Evolutionary conservation across 208 protist species (phyloP).

Genomic region (Trypanosoma platydactyli): DNA sequence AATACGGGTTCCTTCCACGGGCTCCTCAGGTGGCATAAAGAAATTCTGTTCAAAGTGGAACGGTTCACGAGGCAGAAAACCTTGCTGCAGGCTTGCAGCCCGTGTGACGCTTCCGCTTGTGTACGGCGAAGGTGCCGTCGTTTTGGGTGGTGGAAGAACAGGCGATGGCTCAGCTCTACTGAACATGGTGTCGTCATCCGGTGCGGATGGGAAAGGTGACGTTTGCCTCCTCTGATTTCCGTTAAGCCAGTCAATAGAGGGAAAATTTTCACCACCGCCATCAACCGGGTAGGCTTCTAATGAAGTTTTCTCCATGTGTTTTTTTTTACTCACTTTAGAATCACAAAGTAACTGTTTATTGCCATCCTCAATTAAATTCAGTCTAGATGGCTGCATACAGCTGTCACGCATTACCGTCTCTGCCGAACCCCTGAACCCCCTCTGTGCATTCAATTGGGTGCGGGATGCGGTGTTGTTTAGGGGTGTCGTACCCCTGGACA

Average conservation of each 20-base stretch:
- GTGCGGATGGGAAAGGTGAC: conserved; percentile 6
- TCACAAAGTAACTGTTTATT: neutral
- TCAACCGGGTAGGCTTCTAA: neutral
- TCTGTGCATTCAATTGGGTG: conserved; percentile 8
- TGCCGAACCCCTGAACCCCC: neutral
- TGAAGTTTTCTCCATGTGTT: neutral
- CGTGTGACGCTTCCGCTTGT: conserved; percentile 25
- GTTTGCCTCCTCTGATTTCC: neutral
- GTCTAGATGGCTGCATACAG: neutral
- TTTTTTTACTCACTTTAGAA: neutral
- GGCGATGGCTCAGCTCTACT: conserved; percentile 3
- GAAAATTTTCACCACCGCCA: neutral
- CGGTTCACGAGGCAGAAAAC: neutral
- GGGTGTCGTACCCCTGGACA: neutral
- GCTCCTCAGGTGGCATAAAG: neutral
- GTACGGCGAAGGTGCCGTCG: conserved; percentile 20
- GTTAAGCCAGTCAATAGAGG: neutral
- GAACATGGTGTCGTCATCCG: neutral
- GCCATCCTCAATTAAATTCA: neutral
- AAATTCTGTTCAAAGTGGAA: neutral
- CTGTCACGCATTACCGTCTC: neutral
- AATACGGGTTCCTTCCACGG: neutral
- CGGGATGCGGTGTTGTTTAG: neutral
- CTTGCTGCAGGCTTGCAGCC: conserved; percentile 24
- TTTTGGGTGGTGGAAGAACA: neutral